Evolutionary conservation across 2,329 filamentous ascomycete genomes (phyloP).

Genomic region (Graphilbum ipis-grandicollis): DNA sequence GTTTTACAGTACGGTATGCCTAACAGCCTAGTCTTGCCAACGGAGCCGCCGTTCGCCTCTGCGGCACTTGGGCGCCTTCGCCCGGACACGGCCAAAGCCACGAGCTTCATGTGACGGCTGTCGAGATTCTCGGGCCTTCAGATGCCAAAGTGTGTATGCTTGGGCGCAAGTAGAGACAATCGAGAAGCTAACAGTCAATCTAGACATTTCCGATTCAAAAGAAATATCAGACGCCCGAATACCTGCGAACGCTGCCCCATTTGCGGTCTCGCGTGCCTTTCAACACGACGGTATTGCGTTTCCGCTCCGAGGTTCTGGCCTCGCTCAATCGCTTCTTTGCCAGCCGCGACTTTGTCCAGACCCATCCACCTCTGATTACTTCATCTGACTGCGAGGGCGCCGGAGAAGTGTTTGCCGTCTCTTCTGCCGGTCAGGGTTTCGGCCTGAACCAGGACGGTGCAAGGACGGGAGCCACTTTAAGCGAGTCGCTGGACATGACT

Average conservation of each 20-base stretch:
- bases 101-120: conserved; percentile 59
- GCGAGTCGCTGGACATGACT: too few relatives aligned
- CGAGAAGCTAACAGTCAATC: background rate
- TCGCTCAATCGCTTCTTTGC: conserved; percentile 62
- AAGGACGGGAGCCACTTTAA: too few relatives aligned
- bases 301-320: conserved; percentile 66
- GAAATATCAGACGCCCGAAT: conserved; percentile 85
- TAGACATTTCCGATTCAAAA: conserved; percentile 89
- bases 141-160: conserved; percentile 52
- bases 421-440: conserved; percentile 16
- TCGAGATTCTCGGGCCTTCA: conserved; percentile 58
- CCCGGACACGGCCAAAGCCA: conserved; percentile 52
- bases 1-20: too few relatives aligned
- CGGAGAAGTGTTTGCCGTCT: conserved; percentile 75
- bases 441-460: background rate
- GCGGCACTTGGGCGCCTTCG: conserved; percentile 59
- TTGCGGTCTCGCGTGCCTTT: conserved; percentile 66
- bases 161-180: too few relatives aligned
- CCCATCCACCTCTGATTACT: conserved; percentile 85
- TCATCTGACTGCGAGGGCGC: conserved; percentile 96
- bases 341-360: conserved; percentile 54
- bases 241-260: conserved; percentile 74
- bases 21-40: conserved; percentile 50
- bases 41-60: conserved; percentile 63
- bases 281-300: conserved; percentile 62